phyloP scores from a whole-genome alignment of 441 rosid genomes.

The Pelargonium fulgidum region DNA sequence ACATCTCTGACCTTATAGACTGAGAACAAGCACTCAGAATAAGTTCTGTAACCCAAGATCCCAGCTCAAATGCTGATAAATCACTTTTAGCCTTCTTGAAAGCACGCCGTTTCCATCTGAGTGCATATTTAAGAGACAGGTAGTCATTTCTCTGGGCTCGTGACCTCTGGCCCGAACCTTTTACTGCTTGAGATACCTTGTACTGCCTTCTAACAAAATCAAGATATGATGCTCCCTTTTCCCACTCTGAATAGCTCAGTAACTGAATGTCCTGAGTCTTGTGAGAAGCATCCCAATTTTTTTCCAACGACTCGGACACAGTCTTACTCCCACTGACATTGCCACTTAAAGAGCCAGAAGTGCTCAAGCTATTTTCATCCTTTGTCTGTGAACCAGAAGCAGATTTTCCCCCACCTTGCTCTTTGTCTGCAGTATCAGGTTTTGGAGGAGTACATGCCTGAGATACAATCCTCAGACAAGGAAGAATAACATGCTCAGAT shows the following conservation, averaged over 20 bases:
- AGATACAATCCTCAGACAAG: constrained; percentile 95
- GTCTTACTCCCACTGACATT: constrained; percentile 35
- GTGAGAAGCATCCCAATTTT: constrained; percentile 60
- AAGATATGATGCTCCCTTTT: constrained; percentile 97
- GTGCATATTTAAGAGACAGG: constrained; percentile 83
- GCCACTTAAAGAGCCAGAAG: constrained; percentile 40
- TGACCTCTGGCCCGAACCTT: constrained; percentile 66
- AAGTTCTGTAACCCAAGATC: constrained; percentile 99
- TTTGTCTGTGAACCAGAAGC: constrained; percentile 45
- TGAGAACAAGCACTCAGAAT: constrained; percentile 99
- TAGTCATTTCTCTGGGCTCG: constrained; percentile 79
- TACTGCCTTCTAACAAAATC: constrained; percentile 99
- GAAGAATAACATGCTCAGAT: constrained; percentile 98
- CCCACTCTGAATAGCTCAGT: constrained; percentile 98
- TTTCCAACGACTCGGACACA: constrained; percentile 51
- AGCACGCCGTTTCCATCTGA: constrained; percentile 87
- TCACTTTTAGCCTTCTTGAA: constrained; percentile 62
- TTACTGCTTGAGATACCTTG: constrained; percentile 78
- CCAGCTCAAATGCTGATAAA: constrained; percentile 81
- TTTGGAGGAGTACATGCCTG: constrained; percentile 99
- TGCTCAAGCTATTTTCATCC: constrained; percentile 55
- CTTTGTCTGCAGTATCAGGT: constrained; percentile 87
- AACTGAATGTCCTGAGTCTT: constrained; percentile 81
- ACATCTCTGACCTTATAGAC: constrained; percentile 99
- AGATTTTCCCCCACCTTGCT: constrained; percentile 52